phyloP scores from a whole-genome alignment of 768 basidiomycete species.

The Kwoniella sp. region DNA sequence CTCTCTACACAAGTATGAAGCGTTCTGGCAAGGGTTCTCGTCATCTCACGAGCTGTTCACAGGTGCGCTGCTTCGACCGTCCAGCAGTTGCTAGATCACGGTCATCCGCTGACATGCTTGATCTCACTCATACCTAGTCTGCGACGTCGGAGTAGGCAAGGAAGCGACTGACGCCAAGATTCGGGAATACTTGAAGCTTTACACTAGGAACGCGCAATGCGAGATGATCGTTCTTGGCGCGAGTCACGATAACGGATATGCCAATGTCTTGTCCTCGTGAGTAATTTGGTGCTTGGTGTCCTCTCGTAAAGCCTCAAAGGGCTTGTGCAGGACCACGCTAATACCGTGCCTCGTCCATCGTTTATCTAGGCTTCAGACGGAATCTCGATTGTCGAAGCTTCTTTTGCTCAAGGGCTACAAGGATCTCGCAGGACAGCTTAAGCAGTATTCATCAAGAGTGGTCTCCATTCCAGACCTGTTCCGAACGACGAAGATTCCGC shows the following conservation, averaged over 20 bases:
- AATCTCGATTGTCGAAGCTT: constrained; percentile 37
- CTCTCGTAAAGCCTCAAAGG: no score
- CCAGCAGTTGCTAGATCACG: not conserved
- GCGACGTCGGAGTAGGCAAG: constrained; percentile 48
- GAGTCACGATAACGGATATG: constrained; percentile 46
- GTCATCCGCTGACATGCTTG: not conserved
- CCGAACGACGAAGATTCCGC: constrained; percentile 20
- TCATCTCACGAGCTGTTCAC: constrained; percentile 42
- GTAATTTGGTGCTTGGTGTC: no score
- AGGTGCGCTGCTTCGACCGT: constrained; percentile 28
- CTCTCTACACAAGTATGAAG: constrained; percentile 30
- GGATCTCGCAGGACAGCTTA: constrained; percentile 31
- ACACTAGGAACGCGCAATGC: constrained; percentile 38
- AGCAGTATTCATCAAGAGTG: constrained; percentile 26
- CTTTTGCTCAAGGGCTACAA: constrained; percentile 41
- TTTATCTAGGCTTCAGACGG: constrained; percentile 30
- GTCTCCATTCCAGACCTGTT: constrained; percentile 42
- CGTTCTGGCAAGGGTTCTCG: constrained; percentile 47
- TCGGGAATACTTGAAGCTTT: constrained; percentile 37
- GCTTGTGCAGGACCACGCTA: no score
- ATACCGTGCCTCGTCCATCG: not conserved
- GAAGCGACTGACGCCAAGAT: constrained; percentile 42
- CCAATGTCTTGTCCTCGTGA: constrained; percentile 40
- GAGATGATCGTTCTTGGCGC: constrained; percentile 43
- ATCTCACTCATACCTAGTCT: constrained; percentile 27